phyloP scores from a whole-genome alignment of 495 filamentous ascomycete species.

The Neurospora intermedia region DNA sequence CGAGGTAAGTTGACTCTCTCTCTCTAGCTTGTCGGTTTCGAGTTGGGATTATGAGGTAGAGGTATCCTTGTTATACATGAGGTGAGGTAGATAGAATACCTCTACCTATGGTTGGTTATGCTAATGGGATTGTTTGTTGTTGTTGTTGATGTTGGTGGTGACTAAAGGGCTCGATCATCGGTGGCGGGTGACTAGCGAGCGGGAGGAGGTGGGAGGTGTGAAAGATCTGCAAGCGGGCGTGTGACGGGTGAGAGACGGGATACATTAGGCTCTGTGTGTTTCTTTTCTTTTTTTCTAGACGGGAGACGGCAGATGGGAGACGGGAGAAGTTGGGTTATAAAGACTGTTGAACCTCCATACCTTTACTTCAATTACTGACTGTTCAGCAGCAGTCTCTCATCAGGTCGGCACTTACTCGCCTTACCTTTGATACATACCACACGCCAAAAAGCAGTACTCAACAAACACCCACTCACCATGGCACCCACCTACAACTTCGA shows the following conservation, averaged over 20 bases:
- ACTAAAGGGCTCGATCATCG: too few relatives aligned
- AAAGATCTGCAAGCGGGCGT: background rate
- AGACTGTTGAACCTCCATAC: too few relatives aligned
- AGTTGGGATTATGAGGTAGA: too few relatives aligned
- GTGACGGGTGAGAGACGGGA: background rate
- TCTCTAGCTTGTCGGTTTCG: too few relatives aligned
- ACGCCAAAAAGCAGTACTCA: background rate
- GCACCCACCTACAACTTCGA: slow-evolving; percentile 11
- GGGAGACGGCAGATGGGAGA: background rate
- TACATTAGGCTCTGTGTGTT: background rate
- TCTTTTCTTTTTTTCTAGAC: background rate
- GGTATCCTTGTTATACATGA: too few relatives aligned
- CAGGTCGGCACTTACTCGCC: background rate
- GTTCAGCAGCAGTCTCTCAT: background rate
- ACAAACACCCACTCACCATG: background rate
- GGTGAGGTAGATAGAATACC: too few relatives aligned
- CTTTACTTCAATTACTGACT: background rate
- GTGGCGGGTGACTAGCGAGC: too few relatives aligned
- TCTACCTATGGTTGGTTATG: too few relatives aligned
- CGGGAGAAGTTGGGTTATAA: background rate
- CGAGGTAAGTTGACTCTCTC: too few relatives aligned
- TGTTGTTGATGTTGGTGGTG: too few relatives aligned
- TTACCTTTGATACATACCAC: background rate
- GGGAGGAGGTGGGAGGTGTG: too few relatives aligned
- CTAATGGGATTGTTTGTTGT: too few relatives aligned